Conservation (phyloP, 2,329 filamentous ascomycete genomes). For the Penicillium capsulatum region DNA sequence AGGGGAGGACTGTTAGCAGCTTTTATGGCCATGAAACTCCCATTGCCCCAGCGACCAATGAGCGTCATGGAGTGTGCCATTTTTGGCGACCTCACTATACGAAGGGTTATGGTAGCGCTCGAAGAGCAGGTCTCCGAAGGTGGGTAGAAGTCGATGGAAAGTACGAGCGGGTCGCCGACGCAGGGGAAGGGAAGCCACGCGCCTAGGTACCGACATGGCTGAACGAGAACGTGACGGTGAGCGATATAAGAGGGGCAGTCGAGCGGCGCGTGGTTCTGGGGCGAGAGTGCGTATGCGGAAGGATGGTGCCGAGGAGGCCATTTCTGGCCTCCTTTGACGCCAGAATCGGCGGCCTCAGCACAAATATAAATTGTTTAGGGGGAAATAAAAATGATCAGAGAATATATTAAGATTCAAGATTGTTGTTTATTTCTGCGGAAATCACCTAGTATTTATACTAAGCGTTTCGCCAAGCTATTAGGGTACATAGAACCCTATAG, state of each 20-base stretch:
- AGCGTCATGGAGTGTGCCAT: slow-evolving; percentile 4
- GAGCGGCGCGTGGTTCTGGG: slow-evolving; percentile 7
- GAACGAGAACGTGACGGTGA: slow-evolving; percentile 5
- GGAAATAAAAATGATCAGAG: too few relatives aligned
- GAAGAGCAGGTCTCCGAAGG: slow-evolving; percentile 3
- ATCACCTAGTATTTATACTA: too few relatives aligned
- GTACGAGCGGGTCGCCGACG: neutral
- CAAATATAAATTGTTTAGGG: slow-evolving; percentile 16
- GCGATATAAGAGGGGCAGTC: slow-evolving; percentile 4
- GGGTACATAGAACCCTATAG: too few relatives aligned
- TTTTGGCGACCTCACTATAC: slow-evolving; percentile 5
- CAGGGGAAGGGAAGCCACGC: slow-evolving; percentile 4
- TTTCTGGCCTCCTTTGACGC: slow-evolving; percentile 11
- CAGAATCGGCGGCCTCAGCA: slow-evolving; percentile 12
- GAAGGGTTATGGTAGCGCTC: slow-evolving; percentile 6
- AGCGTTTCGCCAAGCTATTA: too few relatives aligned
- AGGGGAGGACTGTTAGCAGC: slow-evolving; percentile 1
- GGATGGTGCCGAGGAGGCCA: slow-evolving; percentile 13
- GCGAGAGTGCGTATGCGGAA: slow-evolving; percentile 8
- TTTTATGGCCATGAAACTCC: slow-evolving; percentile 7
- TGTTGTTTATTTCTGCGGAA: too few relatives aligned
- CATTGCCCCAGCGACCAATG: slow-evolving; percentile 6
- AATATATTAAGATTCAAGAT: too few relatives aligned
- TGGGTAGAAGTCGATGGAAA: slow-evolving; percentile 9
- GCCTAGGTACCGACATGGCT: slow-evolving; percentile 1